Conservation (phyloP, 441 rosid genomes). For the Arabidopsis hybrid region DNA sequence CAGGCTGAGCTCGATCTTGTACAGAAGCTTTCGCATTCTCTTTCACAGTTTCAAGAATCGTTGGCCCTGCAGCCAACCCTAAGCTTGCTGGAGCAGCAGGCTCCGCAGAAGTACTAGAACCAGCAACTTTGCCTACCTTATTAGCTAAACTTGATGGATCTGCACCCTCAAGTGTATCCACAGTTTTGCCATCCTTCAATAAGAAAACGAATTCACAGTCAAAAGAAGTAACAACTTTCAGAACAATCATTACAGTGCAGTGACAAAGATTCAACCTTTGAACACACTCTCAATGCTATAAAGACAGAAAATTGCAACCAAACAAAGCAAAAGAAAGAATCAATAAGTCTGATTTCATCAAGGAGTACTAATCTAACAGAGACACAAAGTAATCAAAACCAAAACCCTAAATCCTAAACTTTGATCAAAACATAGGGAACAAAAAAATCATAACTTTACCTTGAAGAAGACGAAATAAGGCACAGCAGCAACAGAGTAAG, state of each 20-base stretch:
- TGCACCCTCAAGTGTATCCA: constrained; percentile 90
- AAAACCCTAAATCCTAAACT: constrained; percentile 16
- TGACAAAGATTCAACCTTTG: constrained; percentile 3
- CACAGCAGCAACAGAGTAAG: constrained; percentile 81
- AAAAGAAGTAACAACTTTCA: constrained; percentile 8
- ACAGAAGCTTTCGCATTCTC: constrained; percentile 66
- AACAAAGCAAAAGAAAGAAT: constrained; percentile 4
- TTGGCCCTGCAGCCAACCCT: constrained; percentile 91
- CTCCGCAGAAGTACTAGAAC: constrained; percentile 62
- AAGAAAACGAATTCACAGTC: constrained; percentile 2
- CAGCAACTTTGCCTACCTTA: constrained; percentile 82
- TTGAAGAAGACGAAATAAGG: constrained; percentile 89
- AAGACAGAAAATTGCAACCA: constrained; percentile 16
- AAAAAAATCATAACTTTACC: constrained; percentile 46
- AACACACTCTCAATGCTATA: constrained; percentile 9
- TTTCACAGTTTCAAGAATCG: constrained; percentile 73
- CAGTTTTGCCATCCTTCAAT: constrained; percentile 74
- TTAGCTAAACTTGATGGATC: constrained; percentile 94
- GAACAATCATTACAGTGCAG: not conserved
- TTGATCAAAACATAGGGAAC: not conserved
- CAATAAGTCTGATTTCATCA: not conserved
- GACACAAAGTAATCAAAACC: constrained; percentile 14
- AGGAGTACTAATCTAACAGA: not conserved
- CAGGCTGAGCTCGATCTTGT: constrained; percentile 51
- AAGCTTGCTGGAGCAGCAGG: constrained; percentile 98